Conservation (phyloP, 148 eudicot species). For the Rhododendron simsii region DNA sequence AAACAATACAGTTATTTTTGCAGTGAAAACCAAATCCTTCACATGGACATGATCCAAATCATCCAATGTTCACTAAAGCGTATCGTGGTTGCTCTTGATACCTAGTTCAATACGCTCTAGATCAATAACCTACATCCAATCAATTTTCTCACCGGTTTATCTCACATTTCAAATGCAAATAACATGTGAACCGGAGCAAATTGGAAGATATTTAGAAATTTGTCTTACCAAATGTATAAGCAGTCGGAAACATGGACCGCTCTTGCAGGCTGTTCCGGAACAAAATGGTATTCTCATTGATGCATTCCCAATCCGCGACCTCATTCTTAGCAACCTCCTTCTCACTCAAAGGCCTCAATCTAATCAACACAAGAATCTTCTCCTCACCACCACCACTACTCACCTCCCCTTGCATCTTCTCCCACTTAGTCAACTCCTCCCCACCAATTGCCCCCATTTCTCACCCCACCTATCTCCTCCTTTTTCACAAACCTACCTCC, state of each 20-base stretch:
- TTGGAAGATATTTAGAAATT: neutral
- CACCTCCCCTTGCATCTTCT: conserved; percentile 34
- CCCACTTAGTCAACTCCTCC: conserved; percentile 37
- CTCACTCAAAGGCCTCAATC: conserved; percentile 72
- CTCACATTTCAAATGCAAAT: neutral
- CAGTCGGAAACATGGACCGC: conserved; percentile 53
- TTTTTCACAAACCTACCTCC: conserved; percentile 15
- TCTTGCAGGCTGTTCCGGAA: conserved; percentile 53
- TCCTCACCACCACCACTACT: conserved; percentile 49
- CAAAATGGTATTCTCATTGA: conserved; percentile 53
- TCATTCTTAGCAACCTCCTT: conserved; percentile 58
- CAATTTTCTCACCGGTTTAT: neutral
- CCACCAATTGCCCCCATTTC: conserved; percentile 50
- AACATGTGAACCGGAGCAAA: neutral
- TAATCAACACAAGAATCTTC: conserved; percentile 67
- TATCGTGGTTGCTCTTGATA: neutral
- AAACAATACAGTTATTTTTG: neutral
- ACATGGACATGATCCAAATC: neutral
- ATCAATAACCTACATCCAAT: neutral
- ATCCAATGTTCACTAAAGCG: neutral
- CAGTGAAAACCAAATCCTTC: neutral
- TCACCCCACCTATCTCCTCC: conserved; percentile 4
- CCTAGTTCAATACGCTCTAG: neutral
- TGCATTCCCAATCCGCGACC: conserved; percentile 71
- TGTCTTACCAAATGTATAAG: conserved; percentile 59